A percentile compares a stretch with the other conserved stretches of the same genome.
Evolutionary conservation across 148 eudicot genomes (phyloP).

Genomic region (Cornus kousa): DNA sequence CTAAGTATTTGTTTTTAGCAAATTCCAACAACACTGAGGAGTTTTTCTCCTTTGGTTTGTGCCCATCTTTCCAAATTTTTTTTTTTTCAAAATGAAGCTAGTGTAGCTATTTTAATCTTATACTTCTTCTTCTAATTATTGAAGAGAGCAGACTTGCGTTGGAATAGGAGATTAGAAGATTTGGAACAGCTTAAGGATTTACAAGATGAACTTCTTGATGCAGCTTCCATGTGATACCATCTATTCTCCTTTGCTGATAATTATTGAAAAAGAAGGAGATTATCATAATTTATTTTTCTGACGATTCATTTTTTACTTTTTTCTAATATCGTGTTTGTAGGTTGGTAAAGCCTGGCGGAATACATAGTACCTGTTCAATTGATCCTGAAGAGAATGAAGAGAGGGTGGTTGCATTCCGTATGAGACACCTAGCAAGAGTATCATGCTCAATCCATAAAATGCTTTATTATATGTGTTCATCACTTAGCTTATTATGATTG

Average conservation of each 20-base stretch:
- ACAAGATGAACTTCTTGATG: constrained; percentile 87
- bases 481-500: not conserved
- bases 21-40: not conserved
- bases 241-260: constrained; percentile 11
- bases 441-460: not conserved
- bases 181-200: constrained; percentile 79
- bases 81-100: not conserved
- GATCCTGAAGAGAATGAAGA: constrained; percentile 96
- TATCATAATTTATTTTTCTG: not conserved
- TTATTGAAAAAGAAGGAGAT: not conserved
- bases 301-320: not conserved
- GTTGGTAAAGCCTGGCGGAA: constrained; percentile 81
- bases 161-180: constrained; percentile 91
- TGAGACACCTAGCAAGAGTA: constrained; percentile 61
- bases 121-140: constrained; percentile 9
- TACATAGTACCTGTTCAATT: constrained; percentile 91
- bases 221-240: constrained; percentile 70
- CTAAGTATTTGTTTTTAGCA: not conserved
- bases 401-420: constrained; percentile 76
- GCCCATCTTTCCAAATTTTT: not conserved
- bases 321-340: constrained; percentile 27
- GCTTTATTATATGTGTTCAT: not conserved
- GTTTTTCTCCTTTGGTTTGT: not conserved
- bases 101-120: not conserved
- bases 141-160: constrained; percentile 92